phyloP scores from a whole-genome alignment of 352 stramenopile species.

The Pythium plurisporium region DNA sequence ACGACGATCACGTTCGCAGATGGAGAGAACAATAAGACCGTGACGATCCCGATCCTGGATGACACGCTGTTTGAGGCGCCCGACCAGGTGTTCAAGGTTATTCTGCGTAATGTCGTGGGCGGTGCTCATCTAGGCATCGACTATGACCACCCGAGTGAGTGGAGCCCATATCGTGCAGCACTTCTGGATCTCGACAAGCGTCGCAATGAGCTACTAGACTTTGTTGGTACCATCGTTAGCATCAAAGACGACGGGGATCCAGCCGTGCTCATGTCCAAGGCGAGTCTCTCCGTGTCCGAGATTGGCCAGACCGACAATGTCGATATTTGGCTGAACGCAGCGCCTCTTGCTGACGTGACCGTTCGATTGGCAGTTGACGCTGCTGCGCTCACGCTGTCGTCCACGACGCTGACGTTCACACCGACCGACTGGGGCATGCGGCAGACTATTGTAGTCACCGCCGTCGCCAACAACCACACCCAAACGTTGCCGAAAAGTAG shows the following conservation, averaged over 20 bases:
- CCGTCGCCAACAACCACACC: constrained; percentile 32
- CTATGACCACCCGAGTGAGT: constrained; percentile 56
- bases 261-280: constrained; percentile 60
- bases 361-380: constrained; percentile 19
- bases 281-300: constrained; percentile 58
- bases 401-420: constrained; percentile 34
- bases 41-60: constrained; percentile 51
- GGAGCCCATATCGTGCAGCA: constrained; percentile 32
- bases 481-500: constrained; percentile 31
- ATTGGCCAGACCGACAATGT: constrained; percentile 57
- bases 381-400: constrained; percentile 19
- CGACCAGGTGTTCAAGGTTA: constrained; percentile 58
- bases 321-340: constrained; percentile 45
- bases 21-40: constrained; percentile 33
- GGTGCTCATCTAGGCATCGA: constrained; percentile 59
- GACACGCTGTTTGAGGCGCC: constrained; percentile 63
- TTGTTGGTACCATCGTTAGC: constrained; percentile 60
- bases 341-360: constrained; percentile 36
- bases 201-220: constrained; percentile 37
- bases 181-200: constrained; percentile 42
- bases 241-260: constrained; percentile 64
- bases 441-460: constrained; percentile 32
- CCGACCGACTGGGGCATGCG: constrained; percentile 31
- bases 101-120: constrained; percentile 37
- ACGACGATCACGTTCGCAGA: constrained; percentile 51